These are phyloP conservation scores for Trametes cinnabarina DNA, from an alignment of 768 basidiomycete genomes.

Conservation along the genomic window DNA sequence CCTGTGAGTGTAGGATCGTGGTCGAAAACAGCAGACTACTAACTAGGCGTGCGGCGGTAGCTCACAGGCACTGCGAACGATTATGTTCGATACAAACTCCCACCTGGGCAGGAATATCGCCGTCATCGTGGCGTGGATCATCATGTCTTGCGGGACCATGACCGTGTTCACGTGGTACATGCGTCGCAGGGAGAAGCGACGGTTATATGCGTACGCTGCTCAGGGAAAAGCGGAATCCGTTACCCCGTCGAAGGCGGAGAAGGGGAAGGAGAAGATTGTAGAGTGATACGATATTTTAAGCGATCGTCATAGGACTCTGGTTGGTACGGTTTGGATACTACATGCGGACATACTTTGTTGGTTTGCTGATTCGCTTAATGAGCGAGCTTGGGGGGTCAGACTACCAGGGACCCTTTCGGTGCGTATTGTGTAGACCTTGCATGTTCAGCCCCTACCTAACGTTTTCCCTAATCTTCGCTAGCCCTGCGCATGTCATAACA, in stretches of 20 bases:
- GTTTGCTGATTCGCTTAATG: neutral
- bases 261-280: conserved; percentile 14
- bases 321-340: neutral
- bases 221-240: neutral
- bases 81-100: conserved; percentile 36
- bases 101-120: conserved; percentile 33
- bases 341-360: neutral
- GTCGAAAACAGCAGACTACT: too few relatives aligned
- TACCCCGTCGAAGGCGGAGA: neutral
- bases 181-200: conserved; percentile 12
- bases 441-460: too few relatives aligned
- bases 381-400: too few relatives aligned
- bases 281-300: neutral
- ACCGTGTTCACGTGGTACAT: conserved; percentile 25
- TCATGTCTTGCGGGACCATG: conserved; percentile 24
- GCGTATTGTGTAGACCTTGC: too few relatives aligned
- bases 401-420: too few relatives aligned
- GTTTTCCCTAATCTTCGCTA: too few relatives aligned
- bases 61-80: conserved; percentile 32
- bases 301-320: neutral
- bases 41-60: conserved; percentile 3
- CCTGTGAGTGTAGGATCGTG: conserved; percentile 8
- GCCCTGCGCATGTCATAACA: too few relatives aligned
- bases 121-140: conserved; percentile 35
- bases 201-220: neutral